Base-by-base conservation (phyloP, 495 filamentous ascomycete species). In the Xylaria castorea region DNA sequence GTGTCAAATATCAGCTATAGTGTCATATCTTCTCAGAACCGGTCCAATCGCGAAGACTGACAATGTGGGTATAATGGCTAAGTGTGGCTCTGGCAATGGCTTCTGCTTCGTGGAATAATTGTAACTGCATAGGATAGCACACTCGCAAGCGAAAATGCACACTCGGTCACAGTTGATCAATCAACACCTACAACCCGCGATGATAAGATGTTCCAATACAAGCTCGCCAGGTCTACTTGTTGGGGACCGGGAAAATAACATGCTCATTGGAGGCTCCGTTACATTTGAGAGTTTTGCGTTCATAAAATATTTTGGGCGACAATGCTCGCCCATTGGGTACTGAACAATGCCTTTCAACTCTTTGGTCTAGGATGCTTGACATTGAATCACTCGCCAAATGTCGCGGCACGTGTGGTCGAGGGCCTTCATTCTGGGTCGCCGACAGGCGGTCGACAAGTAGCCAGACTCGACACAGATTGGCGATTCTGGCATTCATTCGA, bases 381-480 rank as follows among this genome's bases (percentile, higher is more conserved):
- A 14, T 34, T 65, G 62, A 48, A n/a, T 48, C 42, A 34, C 42
- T 34, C 42, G 42, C 38, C 27, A 48, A 65, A 20, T 30, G 18
- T n/a, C 11, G 62, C 62, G 2, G 62, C 62, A 32, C 16, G 16
- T 27, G 62, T n/a, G 16, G 16, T 65, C 22, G 42, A 48, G 22
- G 42, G 42, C 25, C 62, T 27, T 34, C 4, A 48, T 5, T 16
- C 12, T 1, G 22, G 27, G n/a, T 40, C 61, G 38, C 22, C 61
- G 0, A 44, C 38, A 32, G 11, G 16, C 6, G 68, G 68, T 11
- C 73, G 73, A 55, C 65, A 72, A 36, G 75, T 76, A 8, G 36
- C 66, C 62, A 79, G 72, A 58, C 70, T 81, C 27, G 78, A 78
- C 63, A 75, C 65, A 6, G 71, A 53, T 66, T 81, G 79, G 79